Base-by-base conservation (phyloP, 495 filamentous ascomycete species). In the Aspergillus sparsus region DNA sequence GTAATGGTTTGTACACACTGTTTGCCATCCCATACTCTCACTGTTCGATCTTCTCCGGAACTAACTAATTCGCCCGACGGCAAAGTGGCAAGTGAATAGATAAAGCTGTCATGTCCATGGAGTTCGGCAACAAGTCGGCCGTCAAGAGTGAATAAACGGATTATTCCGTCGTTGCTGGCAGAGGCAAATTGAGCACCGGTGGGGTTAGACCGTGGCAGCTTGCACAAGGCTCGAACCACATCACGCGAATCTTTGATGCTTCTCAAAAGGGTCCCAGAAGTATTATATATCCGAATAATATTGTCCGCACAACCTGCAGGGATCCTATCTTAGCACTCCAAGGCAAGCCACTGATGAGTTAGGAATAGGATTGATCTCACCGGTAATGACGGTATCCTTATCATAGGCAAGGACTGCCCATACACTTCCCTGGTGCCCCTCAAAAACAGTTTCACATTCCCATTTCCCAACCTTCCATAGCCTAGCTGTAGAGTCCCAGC, bases 1-100 rank as follows among this genome's bases (percentile, higher is more conserved):
- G 93, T 97, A 59, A 99, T 98, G 10, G 92, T 96, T 74, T 99
- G 95, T 54, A 97, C 75, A 68, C 93, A 97, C 50, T 92, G 79
- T 15, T 73, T 83, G 39, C 86, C 87, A 61, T 83, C 85, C 95
- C 95, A 99, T 66, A 99, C 80, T 51, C 91, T 80, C 15, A 93
- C 83, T 8, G 95, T 97, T 49, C 95, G 86, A 74, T 99, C 95
- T 71, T 99, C 95, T 9, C 91, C 90, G 3, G 91, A 86, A 71
- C 93, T 97, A 45, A 93, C 89, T 15, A 99, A 76, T 65, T 97
- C 93, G 6, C 93, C 93, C 0, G 87, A 87, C 1, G 94, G 90
- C 12, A 93, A 74, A 21, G 80, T 74, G 31, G 87, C 85, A 11
- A 99, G 77, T 18, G 90, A 90, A 73, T 99, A 99, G 57, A 99